These are phyloP conservation scores for Aurantiochytrium sp. DNA, from an alignment of 108 stramenopile species.

Conservation along the genomic window DNA sequence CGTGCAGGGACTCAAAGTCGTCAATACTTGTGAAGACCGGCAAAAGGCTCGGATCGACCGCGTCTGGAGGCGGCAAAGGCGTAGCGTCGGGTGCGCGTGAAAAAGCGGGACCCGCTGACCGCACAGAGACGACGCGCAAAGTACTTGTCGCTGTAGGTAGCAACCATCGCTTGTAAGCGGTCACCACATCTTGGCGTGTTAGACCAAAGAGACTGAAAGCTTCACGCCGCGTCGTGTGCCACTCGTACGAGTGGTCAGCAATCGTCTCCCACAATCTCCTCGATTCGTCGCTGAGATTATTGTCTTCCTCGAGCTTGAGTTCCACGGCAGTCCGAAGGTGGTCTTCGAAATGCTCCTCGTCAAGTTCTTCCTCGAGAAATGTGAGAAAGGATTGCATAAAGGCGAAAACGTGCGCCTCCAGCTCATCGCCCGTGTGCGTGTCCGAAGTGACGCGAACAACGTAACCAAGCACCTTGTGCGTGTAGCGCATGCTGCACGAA, in stretches of 20 bases:
- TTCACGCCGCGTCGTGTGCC: neutral
- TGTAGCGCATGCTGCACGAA: conserved; percentile 54
- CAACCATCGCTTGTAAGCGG: neutral
- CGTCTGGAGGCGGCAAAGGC: neutral
- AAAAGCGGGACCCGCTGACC: neutral
- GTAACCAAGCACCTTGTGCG: conserved; percentile 53
- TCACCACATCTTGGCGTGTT: neutral
- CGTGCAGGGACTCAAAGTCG: neutral
- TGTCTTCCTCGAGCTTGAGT: neutral
- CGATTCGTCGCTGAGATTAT: neutral
- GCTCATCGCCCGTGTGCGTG: neutral
- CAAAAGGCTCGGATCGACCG: neutral
- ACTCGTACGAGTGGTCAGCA: neutral
- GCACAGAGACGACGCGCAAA: neutral
- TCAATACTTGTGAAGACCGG: neutral
- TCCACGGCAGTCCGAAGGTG: neutral
- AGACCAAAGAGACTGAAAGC: neutral
- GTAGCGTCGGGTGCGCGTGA: neutral
- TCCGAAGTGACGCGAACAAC: conserved; percentile 43
- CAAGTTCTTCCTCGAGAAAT: neutral
- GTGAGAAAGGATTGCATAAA: neutral
- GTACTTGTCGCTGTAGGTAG: neutral
- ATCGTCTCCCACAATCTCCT: neutral
- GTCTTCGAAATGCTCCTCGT: neutral
- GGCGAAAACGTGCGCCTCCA: neutral